Conservation (phyloP, 306 rosid genomes). For the Fragaria vesca region DNA sequence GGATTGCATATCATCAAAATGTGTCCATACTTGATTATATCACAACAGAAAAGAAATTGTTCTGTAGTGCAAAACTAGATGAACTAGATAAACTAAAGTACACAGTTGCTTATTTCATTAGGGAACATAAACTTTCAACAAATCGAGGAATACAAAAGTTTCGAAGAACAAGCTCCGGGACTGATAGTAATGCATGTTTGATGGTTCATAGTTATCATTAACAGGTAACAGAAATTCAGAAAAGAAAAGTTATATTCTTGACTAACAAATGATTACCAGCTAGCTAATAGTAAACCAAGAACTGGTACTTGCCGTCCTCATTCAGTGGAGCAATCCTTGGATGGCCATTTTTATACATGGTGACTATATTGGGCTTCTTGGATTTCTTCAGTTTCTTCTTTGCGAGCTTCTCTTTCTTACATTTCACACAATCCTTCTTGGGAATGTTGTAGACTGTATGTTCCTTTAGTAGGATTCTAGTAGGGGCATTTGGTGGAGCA, state of each 20-base stretch:
- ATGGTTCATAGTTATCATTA: background rate
- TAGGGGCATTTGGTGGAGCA: background rate
- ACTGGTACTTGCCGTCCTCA: background rate
- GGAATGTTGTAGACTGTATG: conserved; percentile 6
- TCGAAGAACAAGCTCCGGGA: background rate
- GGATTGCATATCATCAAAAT: too few relatives aligned
- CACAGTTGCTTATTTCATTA: too few relatives aligned
- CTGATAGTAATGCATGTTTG: background rate
- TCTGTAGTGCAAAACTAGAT: background rate
- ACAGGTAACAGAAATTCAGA: background rate
- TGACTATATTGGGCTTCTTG: background rate
- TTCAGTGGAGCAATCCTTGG: background rate
- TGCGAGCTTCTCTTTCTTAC: background rate
- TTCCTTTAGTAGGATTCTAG: background rate
- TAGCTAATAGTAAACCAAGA: background rate
- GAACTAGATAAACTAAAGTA: background rate
- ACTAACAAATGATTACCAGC: background rate
- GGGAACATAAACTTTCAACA: background rate
- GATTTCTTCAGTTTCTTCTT: background rate
- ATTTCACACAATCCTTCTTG: background rate
- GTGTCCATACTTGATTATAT: too few relatives aligned
- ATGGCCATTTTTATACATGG: background rate
- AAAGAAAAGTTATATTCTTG: background rate
- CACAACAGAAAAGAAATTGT: background rate
- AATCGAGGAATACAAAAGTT: background rate